Conservation (phyloP, 192 early-diverging fungal species). For the Linnemannia elongata region DNA sequence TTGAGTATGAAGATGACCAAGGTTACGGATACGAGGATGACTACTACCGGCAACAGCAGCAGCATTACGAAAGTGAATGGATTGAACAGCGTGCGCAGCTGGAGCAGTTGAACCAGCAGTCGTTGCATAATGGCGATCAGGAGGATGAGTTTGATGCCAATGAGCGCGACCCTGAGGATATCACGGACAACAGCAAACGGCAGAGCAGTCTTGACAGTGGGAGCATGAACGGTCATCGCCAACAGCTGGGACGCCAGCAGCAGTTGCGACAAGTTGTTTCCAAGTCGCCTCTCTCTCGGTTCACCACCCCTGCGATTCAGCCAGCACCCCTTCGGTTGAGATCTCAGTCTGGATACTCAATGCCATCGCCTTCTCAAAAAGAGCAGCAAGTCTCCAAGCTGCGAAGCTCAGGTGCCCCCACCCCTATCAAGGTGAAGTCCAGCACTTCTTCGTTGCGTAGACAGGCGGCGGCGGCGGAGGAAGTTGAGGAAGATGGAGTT, state of each 20-base stretch:
- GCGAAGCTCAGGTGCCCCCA: neutral
- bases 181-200: constrained; percentile 48
- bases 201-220: constrained; percentile 42
- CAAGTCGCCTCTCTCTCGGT: constrained; percentile 26
- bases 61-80: constrained; percentile 25
- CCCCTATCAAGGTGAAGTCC: constrained; percentile 23
- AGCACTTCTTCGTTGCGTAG: neutral
- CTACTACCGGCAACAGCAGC: constrained; percentile 7
- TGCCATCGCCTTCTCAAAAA: constrained; percentile 36
- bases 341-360: constrained; percentile 6
- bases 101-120: constrained; percentile 5
- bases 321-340: constrained; percentile 13
- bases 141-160: constrained; percentile 26
- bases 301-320: neutral
- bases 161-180: constrained; percentile 45
- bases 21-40: constrained; percentile 15
- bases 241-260: neutral
- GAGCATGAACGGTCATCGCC: constrained; percentile 28
- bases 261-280: constrained; percentile 4
- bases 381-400: neutral
- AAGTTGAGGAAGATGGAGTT: neutral
- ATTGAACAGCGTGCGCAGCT: constrained; percentile 12
- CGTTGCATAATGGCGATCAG: neutral
- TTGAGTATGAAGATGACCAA: constrained; percentile 22
- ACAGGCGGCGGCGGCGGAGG: neutral